Conservation (phyloP, 2,329 filamentous ascomycete species). For the Pseudocercospora crystallina region DNA sequence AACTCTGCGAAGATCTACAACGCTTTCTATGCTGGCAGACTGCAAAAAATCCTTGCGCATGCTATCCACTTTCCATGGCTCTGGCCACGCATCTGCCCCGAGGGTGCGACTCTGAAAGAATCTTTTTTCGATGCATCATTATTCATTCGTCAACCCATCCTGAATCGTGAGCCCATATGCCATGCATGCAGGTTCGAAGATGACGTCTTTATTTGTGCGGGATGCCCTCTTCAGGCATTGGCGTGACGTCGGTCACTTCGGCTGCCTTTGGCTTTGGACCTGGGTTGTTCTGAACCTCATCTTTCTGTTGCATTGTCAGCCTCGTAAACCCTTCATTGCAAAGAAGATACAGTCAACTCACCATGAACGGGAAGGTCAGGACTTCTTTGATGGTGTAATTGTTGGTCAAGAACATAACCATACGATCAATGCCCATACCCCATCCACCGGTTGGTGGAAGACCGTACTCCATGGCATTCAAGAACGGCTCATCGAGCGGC, state of each 20-base stretch:
- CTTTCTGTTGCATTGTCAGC: conserved; percentile 55
- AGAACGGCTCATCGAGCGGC: conserved; percentile 93
- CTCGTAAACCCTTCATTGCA: background rate
- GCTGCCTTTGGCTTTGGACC: conserved; percentile 52
- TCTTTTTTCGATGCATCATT: too few species aligned
- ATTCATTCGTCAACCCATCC: too few species aligned
- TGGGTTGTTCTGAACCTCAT: conserved; percentile 55
- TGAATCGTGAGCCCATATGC: too few species aligned
- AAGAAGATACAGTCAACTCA: background rate
- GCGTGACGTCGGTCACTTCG: conserved; percentile 62
- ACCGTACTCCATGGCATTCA: conserved; percentile 82
- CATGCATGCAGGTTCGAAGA: too few species aligned
- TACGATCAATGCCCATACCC: conserved; percentile 88
- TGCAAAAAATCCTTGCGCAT: too few species aligned
- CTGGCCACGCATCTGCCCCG: too few species aligned
- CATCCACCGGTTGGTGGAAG: conserved; percentile 93
- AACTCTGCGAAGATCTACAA: too few species aligned
- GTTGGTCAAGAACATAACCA: conserved; percentile 94
- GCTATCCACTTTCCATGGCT: too few species aligned
- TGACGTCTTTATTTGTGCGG: too few species aligned
- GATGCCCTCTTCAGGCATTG: conserved; percentile 57
- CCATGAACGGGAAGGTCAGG: conserved; percentile 92
- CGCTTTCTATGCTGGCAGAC: too few species aligned
- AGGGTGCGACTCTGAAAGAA: too few species aligned
- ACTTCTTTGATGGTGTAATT: conserved; percentile 97